These are phyloP conservation scores for Oryza longistaminata DNA, from an alignment of 176 grass and related monocot genomes.

Conservation along the genomic window DNA sequence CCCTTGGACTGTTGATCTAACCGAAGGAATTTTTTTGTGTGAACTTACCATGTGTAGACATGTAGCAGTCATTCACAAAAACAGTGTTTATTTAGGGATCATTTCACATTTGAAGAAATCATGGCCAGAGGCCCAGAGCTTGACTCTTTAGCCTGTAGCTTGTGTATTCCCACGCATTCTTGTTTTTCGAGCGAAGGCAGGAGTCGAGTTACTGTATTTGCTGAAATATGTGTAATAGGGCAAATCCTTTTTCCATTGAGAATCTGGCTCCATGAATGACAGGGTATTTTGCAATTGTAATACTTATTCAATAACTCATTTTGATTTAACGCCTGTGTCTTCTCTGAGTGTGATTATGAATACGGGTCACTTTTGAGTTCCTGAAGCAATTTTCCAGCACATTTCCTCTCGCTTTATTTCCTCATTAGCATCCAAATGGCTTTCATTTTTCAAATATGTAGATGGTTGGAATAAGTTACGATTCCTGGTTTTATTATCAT, in stretches of 20 bases:
- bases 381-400: background rate
- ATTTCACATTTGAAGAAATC: background rate
- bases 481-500: too few species aligned
- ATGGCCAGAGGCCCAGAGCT: background rate
- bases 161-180: background rate
- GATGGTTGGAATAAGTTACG: too few species aligned
- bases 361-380: background rate
- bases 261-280: too few species aligned
- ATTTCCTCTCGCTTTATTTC: background rate
- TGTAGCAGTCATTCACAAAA: background rate
- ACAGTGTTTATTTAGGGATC: background rate
- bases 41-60: background rate
- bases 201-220: too few species aligned
- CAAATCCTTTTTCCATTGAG: background rate
- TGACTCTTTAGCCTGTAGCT: background rate
- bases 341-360: background rate
- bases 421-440: too few species aligned
- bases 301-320: background rate
- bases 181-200: background rate
- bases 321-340: background rate
- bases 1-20: slow-evolving; percentile 27
- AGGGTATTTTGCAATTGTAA: background rate
- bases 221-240: background rate
- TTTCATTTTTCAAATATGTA: too few species aligned
- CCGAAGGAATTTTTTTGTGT: slow-evolving; percentile 9